Base-by-base conservation (phyloP, 768 basidiomycete genomes). In the Lactifluus subvellereus region DNA sequence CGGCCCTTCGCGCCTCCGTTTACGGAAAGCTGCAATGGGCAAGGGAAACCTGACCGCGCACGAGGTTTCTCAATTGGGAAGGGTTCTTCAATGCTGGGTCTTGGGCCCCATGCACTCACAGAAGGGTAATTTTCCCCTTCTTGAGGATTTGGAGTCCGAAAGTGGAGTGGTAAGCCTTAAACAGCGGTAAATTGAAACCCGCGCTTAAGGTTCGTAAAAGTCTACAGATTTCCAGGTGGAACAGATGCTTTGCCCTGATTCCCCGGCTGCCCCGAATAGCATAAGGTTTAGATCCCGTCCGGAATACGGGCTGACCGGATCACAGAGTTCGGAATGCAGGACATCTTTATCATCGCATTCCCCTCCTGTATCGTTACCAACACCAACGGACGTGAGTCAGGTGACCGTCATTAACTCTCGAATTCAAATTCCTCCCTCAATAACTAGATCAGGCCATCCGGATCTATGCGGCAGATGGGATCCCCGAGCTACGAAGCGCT, bases 1-100 rank as follows among this genome's bases (percentile, higher is more conserved):
- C 11, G 86, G 84, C 0, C 71, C 74, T 3, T 76, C 75, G 13
- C 76, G 86, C 60, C 71, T 74, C 51, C 68, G 67, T 9, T 73
- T 84, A 10, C 72, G 71, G 27, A 69, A 74, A 45, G 38, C 62
- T 22, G 72, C 72, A 4, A 75, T 74, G 16, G 64, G 74, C 4
- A 73, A 75, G 56, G 81, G 78, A 10, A 72, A 73, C 7, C 69
- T 79, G 66, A 77, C 70, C 49, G 70, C 71, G 20, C 68, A 65
- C 38, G 77, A 81, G 54, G 74, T 78, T 20, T 75, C 74, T 50
- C 71, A 74, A 33, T 69, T 80, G 16, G 75, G 75, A 53, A 71
- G 66, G 53, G 62, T 68, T 18, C 66, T 77, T 18, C 59, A 69
- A 35, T 66, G 58, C 9, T 77, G 76, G 76, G 71, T 72, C 37